phyloP scores from a whole-genome alignment of 176 grass and related monocot genomes.

The Microstegium vimineum region DNA sequence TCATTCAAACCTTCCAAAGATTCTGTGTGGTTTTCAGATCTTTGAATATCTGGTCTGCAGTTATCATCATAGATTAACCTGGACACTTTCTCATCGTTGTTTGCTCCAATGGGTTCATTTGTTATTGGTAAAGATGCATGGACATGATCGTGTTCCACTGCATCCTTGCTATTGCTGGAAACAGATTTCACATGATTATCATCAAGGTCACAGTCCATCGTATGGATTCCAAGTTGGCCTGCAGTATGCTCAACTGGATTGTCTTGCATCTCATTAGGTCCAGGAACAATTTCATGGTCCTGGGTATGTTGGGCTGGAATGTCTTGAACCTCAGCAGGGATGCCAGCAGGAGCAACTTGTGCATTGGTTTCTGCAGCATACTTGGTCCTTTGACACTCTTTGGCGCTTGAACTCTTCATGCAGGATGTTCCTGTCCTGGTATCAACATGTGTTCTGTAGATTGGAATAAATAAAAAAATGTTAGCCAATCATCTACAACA shows the following conservation, averaged over 20 bases:
- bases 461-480: slow-evolving; percentile 14
- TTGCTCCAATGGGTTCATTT: slow-evolving; percentile 28
- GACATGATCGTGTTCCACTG: slow-evolving; percentile 19
- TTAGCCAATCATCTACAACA: slow-evolving; percentile 12
- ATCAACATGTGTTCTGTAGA: slow-evolving; percentile 64
- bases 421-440: slow-evolving; percentile 39
- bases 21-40: slow-evolving; percentile 16
- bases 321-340: slow-evolving; percentile 15
- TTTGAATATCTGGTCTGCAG: slow-evolving; percentile 29
- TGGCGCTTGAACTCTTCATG: slow-evolving; percentile 28
- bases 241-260: slow-evolving; percentile 22
- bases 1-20: slow-evolving; percentile 22
- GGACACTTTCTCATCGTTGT: neutral
- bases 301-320: slow-evolving; percentile 14
- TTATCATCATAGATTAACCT: slow-evolving; percentile 2
- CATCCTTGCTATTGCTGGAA: slow-evolving; percentile 31
- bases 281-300: slow-evolving; percentile 12
- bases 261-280: slow-evolving; percentile 41
- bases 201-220: slow-evolving; percentile 13
- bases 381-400: slow-evolving; percentile 10
- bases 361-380: slow-evolving; percentile 9
- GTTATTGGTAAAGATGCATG: slow-evolving; percentile 22
- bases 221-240: slow-evolving; percentile 28
- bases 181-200: slow-evolving; percentile 35
- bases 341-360: slow-evolving; percentile 26